phyloP scores from a whole-genome alignment of 1,284 basidiomycete genomes.

The Ustilago nuda region DNA sequence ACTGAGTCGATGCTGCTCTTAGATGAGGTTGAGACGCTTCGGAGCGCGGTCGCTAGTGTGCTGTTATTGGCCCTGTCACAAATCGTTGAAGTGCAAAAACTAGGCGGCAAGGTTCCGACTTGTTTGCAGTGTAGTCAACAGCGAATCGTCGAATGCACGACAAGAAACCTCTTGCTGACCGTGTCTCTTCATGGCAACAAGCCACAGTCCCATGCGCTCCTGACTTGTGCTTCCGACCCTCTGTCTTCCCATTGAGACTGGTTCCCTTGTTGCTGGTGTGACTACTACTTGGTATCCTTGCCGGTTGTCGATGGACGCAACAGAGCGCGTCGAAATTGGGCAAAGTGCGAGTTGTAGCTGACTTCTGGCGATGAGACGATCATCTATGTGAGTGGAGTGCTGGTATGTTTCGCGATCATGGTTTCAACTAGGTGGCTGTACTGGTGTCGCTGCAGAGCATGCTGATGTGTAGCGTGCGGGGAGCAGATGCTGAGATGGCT shows the following conservation, averaged over 20 bases:
- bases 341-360: neutral
- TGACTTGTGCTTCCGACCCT: no score
- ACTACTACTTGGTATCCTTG: neutral
- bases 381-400: neutral
- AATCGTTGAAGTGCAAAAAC: neutral
- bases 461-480: neutral
- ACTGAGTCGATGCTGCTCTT: neutral
- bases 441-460: constrained; percentile 4
- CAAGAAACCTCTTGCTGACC: no score
- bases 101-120: neutral
- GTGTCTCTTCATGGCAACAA: no score
- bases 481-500: constrained; percentile 7
- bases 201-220: no score
- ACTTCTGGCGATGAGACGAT: neutral
- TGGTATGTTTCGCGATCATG: neutral
- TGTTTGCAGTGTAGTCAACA: neutral
- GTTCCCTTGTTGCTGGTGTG: no score
- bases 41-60: no score
- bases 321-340: neutral
- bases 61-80: no score
- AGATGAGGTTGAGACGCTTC: no score
- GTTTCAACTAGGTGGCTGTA: neutral
- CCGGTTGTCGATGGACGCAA: neutral
- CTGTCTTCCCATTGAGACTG: no score
- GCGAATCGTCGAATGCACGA: neutral